phyloP scores from a whole-genome alignment of 768 basidiomycete genomes.

The Hygrophoropsis aurantiaca region DNA sequence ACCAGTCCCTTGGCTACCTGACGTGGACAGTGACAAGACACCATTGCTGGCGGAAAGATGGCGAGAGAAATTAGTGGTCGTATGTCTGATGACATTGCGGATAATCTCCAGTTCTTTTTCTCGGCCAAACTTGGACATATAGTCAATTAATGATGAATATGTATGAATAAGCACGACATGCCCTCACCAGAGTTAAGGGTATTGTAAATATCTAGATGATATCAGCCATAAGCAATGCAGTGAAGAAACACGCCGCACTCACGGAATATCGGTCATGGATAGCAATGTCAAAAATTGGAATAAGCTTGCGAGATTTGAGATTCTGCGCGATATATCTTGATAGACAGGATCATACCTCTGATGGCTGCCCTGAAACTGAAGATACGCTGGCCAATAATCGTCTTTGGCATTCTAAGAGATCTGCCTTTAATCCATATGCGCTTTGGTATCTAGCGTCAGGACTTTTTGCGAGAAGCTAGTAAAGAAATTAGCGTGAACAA shows the following conservation, averaged over 20 bases:
- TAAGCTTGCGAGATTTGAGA: slow-evolving; percentile 44
- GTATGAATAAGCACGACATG: slow-evolving; percentile 8
- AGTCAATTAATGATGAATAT: not conserved
- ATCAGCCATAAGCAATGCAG: not conserved
- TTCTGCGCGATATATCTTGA: not conserved
- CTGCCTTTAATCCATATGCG: slow-evolving; percentile 65
- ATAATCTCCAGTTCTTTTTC: slow-evolving; percentile 71
- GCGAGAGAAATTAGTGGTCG: slow-evolving; percentile 60
- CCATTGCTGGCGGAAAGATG: slow-evolving; percentile 47
- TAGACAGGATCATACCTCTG: slow-evolving; percentile 42
- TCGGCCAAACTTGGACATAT: slow-evolving; percentile 57
- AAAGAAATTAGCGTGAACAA: not conserved
- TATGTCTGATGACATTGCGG: slow-evolving; percentile 53
- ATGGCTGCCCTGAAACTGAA: slow-evolving; percentile 53
- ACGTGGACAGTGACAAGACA: slow-evolving; percentile 35
- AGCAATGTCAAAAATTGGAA: slow-evolving; percentile 68
- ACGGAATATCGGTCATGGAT: slow-evolving; percentile 65
- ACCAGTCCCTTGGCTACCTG: slow-evolving; percentile 29
- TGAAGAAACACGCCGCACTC: slow-evolving; percentile 12
- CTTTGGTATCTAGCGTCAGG: slow-evolving; percentile 72
- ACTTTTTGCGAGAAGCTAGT: slow-evolving; percentile 62
- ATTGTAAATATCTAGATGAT: slow-evolving; percentile 62
- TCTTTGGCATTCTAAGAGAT: slow-evolving; percentile 68
- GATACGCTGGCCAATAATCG: slow-evolving; percentile 60
- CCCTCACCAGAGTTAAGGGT: slow-evolving; percentile 57